Evolutionary conservation across 768 basidiomycete species (phyloP).

Genomic region (Dentipellis sp.): DNA sequence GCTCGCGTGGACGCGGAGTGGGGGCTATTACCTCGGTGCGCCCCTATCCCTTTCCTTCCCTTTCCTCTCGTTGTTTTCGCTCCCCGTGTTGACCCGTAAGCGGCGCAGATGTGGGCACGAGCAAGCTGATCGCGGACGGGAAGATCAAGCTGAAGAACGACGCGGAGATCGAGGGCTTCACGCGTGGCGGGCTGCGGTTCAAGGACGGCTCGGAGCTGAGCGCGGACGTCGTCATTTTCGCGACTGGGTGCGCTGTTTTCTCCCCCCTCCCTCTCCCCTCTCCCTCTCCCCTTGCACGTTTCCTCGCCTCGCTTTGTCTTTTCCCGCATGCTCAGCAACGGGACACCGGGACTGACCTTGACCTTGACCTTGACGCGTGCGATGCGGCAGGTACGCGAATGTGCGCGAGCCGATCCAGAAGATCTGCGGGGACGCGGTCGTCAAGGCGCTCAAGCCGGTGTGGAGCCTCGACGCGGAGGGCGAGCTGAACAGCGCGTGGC

Average conservation of each 20-base stretch:
- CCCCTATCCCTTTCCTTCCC: background rate
- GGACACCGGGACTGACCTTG: no score
- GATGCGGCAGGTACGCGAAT: slow-evolving; percentile 32
- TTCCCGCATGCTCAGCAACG: no score
- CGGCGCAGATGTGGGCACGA: slow-evolving; percentile 29
- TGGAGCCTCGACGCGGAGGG: slow-evolving; percentile 64
- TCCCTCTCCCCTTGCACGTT: background rate
- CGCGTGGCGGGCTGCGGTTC: slow-evolving; percentile 29
- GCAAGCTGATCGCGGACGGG: slow-evolving; percentile 34
- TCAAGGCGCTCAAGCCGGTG: slow-evolving; percentile 35
- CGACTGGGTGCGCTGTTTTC: slow-evolving; percentile 30
- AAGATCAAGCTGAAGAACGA: slow-evolving; percentile 40
- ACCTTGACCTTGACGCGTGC: background rate
- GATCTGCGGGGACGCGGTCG: slow-evolving; percentile 39
- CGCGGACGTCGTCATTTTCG: slow-evolving; percentile 40
- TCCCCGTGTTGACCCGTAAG: slow-evolving; percentile 19
- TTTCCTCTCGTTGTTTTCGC: background rate
- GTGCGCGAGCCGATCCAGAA: slow-evolving; percentile 27
- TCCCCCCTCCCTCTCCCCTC: background rate
- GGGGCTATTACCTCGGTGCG: slow-evolving; percentile 62
- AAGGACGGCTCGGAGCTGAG: slow-evolving; percentile 32
- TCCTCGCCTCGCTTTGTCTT: background rate
- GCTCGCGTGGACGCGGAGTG: slow-evolving; percentile 34
- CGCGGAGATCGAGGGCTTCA: slow-evolving; percentile 32
- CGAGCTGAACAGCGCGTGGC: slow-evolving; percentile 42